Evolutionary conservation across 768 basidiomycete species (phyloP), one percentile per base, ranked within the genome.

Genomic region (Russula compacta): DNA sequence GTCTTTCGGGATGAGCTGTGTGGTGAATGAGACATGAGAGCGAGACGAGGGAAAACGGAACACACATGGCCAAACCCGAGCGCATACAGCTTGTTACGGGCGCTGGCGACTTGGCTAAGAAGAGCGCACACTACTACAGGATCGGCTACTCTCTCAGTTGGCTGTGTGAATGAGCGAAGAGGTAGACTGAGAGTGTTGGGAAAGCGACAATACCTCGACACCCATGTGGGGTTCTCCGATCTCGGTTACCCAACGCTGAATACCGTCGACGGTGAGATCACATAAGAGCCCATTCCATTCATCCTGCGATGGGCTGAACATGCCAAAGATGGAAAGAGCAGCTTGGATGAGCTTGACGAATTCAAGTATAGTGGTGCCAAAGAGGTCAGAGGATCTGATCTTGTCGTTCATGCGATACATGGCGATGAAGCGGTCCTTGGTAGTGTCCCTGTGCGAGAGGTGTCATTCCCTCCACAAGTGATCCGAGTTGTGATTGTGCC

Each of bases 391-490:
- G 43, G 69, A 53, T 21, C 68, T 58, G 11, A 70, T 63, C 50
- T 70, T 72, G 59, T 87, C 80, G 35, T 74, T 72, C 21, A 92
- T 74, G 65, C 80, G 79, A 69, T 89, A 92, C 40, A 82, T 81
- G 36, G 82, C 81, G 42, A 84, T 79, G 75, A 92, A 92, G 44
- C 89, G 83, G 60, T 89, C 86, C 68, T 89, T 88, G 1, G 89
- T 89, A 0, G 86, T 77, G 63, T 92, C 87, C 64, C 87, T 91
- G 63, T 64, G 36, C 19, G 57, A 21, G 21, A 56, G 56, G 19
- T 29, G 54, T 53, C 50, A 48, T 33, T 35, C 19, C 15, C 21
- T 58, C 47, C 35, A 44, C 40, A 56, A 47, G 49, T 24, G 32
- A 33, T 33, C 10, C 17, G 57, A 58, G 21, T 62, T 10, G 44